phyloP scores from a whole-genome alignment of 164 flowering plant species.

The Stephania yunnanensis region DNA sequence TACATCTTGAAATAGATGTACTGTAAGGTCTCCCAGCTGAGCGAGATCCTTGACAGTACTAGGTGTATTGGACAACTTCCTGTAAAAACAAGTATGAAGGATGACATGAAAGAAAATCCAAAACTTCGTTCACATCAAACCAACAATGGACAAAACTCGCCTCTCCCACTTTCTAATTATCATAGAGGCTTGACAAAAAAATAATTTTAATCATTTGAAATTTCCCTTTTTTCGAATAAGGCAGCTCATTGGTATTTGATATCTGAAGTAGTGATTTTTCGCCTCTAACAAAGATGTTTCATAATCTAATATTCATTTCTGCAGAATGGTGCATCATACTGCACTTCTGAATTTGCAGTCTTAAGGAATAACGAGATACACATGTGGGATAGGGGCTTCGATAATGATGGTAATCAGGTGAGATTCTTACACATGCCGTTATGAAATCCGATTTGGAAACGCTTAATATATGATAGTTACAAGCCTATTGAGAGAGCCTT shows the following conservation, averaged over 20 bases:
- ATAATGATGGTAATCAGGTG: slow-evolving; percentile 91
- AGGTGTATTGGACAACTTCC: too few relatives aligned
- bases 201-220: too few relatives aligned
- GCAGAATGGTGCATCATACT: slow-evolving; percentile 84
- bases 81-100: too few relatives aligned
- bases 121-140: too few relatives aligned
- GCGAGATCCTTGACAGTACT: too few relatives aligned
- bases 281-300: not conserved
- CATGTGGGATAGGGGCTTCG: slow-evolving; percentile 86
- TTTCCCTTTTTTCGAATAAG: not conserved
- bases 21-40: too few relatives aligned
- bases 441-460: too few relatives aligned
- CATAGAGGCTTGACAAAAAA: not conserved
- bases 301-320: not conserved
- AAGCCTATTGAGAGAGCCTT: not conserved
- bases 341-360: slow-evolving; percentile 80
- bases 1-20: too few relatives aligned
- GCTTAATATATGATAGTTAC: not conserved
- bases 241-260: not conserved
- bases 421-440: slow-evolving; percentile 13
- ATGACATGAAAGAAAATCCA: too few relatives aligned
- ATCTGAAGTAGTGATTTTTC: not conserved
- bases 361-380: slow-evolving; percentile 77
- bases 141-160: not conserved
- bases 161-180: not conserved